Percentiles rank a stretch among this genome's conserved stretches.
Evolutionary conservation across 2,329 filamentous ascomycete genomes (phyloP).

Genomic region (Raffaelea albimanens): DNA sequence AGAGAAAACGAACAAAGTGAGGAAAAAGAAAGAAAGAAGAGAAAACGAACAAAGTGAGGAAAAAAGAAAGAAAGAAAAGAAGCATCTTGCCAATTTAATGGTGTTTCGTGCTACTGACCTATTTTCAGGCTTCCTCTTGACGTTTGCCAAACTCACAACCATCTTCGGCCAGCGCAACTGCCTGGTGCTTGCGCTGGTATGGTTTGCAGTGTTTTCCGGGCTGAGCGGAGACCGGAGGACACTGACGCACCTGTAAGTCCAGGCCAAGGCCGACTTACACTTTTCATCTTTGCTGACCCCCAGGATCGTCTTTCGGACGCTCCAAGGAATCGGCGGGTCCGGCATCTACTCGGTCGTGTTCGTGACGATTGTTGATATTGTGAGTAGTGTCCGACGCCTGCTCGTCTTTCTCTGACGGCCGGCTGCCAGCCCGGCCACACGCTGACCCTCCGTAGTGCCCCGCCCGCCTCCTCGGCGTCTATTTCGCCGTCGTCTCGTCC

Average conservation of each 20-base stretch:
- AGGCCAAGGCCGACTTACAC: background rate
- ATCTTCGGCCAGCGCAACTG: background rate
- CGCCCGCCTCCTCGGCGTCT: background rate
- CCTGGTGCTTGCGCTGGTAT: background rate
- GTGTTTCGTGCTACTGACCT: no score
- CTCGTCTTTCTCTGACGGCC: background rate
- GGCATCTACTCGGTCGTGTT: background rate
- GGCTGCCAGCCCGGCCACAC: no score
- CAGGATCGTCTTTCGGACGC: background rate
- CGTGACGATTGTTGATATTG: background rate
- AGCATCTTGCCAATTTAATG: no score
- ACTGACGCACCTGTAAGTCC: background rate
- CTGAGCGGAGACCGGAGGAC: background rate
- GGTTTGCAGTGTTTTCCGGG: background rate
- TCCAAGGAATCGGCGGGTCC: background rate
- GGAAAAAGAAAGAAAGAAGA: background rate
- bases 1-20: background rate
- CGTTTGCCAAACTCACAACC: background rate
- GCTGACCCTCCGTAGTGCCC: background rate
- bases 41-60: background rate
- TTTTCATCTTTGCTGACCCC: background rate
- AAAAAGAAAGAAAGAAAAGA: no score
- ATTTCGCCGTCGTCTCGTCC: background rate
- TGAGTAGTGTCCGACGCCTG: background rate
- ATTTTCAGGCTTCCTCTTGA: background rate